Conservation (phyloP, 106 monocot species). For the Phalaenopsis aphrodite region DNA sequence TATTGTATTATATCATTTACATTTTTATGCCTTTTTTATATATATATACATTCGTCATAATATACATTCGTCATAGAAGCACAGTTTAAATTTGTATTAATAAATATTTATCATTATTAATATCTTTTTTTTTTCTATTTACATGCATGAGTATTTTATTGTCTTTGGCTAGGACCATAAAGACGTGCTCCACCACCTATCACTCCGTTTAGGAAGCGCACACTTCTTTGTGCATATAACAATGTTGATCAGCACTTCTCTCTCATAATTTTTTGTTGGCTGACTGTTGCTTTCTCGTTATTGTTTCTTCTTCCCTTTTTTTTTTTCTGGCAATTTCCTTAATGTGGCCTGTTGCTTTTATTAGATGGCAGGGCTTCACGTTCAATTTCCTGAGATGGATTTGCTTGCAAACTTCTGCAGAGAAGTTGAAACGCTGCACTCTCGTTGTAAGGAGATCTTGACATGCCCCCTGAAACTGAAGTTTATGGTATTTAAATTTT, state of each 20-base stretch:
- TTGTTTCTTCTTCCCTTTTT: background rate
- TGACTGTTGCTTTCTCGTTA: background rate
- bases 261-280: background rate
- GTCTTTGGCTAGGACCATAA: background rate
- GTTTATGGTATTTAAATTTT: conserved; percentile 24
- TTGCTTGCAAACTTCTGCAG: conserved; percentile 30
- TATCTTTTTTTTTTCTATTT: too few relatives aligned
- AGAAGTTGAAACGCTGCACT: conserved; percentile 45
- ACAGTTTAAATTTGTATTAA: too few relatives aligned
- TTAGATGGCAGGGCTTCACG: conserved; percentile 54
- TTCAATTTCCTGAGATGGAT: conserved; percentile 58
- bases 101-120: too few relatives aligned
- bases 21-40: too few relatives aligned
- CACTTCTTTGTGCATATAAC: background rate
- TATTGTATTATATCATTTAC: too few relatives aligned
- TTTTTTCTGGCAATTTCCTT: background rate
- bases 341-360: background rate
- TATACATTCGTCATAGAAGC: too few relatives aligned
- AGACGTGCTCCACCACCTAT: background rate
- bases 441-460: conserved; percentile 39
- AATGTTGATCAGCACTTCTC: background rate
- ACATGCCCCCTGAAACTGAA: conserved; percentile 32
- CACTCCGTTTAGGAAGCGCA: background rate
- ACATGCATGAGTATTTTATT: too few relatives aligned
- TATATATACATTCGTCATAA: too few relatives aligned